phyloP scores from a whole-genome alignment of 1,284 basidiomycete genomes.

The Phlebopus sp. region DNA sequence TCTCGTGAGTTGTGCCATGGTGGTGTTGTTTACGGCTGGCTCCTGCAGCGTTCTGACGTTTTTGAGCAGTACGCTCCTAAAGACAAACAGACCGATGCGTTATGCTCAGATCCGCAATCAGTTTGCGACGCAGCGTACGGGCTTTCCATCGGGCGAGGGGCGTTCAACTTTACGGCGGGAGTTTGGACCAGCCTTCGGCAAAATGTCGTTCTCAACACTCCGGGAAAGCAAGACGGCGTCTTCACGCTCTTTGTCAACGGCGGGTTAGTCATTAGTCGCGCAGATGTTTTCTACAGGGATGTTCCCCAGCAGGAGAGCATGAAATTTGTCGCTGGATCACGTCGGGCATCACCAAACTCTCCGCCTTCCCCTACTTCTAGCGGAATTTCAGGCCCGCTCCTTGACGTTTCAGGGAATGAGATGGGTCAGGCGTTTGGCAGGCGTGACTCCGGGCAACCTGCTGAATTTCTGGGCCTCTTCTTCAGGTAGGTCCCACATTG shows the following conservation, averaged over 20 bases:
- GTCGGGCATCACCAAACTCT: not conserved
- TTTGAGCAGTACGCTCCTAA: constrained; percentile 65
- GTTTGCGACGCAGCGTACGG: constrained; percentile 66
- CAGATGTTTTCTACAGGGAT: constrained; percentile 61
- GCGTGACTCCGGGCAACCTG: too few species aligned
- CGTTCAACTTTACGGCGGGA: constrained; percentile 63
- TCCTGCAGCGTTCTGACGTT: not conserved
- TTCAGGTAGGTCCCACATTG: constrained; percentile 55
- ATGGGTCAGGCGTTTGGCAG: too few species aligned
- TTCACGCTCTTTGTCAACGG: constrained; percentile 56
- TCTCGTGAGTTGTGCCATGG: constrained; percentile 45
- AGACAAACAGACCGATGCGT: constrained; percentile 49
- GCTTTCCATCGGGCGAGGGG: constrained; percentile 70
- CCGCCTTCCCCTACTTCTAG: too few species aligned
- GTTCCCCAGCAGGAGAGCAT: constrained; percentile 16
- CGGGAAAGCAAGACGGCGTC: constrained; percentile 52
- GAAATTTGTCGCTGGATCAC: not conserved
- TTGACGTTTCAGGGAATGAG: too few species aligned
- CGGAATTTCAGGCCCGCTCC: too few species aligned
- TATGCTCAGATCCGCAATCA: constrained; percentile 57
- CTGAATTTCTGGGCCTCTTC: constrained; percentile 66
- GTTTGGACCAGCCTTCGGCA: constrained; percentile 67
- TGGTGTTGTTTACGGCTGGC: constrained; percentile 1
- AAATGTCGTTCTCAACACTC: constrained; percentile 67
- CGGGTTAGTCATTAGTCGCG: constrained; percentile 46